These are phyloP conservation scores for Didymella sp. DNA, from an alignment of 2,329 filamentous ascomycete species.

Conservation along the genomic window DNA sequence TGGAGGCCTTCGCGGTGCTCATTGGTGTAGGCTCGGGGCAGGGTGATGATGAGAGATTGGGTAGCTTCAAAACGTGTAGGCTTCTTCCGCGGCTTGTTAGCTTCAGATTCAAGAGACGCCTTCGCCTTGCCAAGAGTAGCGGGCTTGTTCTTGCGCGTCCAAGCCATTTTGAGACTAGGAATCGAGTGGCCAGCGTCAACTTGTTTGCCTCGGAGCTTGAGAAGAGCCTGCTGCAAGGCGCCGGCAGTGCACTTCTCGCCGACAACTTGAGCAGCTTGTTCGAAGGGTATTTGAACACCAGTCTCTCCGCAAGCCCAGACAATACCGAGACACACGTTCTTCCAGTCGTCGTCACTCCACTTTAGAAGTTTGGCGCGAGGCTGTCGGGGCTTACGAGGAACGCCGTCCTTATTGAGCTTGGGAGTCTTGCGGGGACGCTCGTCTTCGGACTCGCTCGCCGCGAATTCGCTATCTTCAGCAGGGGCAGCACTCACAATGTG, in stretches of 20 bases:
- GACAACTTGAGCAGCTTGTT: conserved; percentile 37
- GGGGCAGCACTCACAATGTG: conserved; percentile 25
- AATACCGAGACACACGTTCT: conserved; percentile 37
- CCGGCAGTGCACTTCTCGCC: conserved; percentile 32
- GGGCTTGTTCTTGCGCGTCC: conserved; percentile 29
- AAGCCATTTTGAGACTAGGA: conserved; percentile 33
- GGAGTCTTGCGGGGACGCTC: conserved; percentile 21
- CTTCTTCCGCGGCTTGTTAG: conserved; percentile 17
- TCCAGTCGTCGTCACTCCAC: conserved; percentile 43
- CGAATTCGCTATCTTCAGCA: conserved; percentile 20
- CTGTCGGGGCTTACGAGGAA: conserved; percentile 38
- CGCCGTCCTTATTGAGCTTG: conserved; percentile 41
- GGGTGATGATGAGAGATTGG: conserved; percentile 19
- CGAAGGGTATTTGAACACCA: conserved; percentile 41
- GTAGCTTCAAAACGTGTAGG: conserved; percentile 13
- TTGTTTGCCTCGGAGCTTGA: conserved; percentile 39
- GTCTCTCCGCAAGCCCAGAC: conserved; percentile 42
- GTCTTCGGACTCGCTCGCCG: conserved; percentile 24
- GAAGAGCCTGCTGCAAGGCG: conserved; percentile 44
- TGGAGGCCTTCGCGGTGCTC: conserved; percentile 7
- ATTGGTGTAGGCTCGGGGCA: conserved; percentile 2
- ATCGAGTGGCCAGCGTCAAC: conserved; percentile 32
- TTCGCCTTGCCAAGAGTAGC: conserved; percentile 13
- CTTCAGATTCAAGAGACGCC: conserved; percentile 7
- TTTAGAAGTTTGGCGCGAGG: conserved; percentile 40